These are phyloP conservation scores for Ophidiomyces ophidiicola DNA, from an alignment of 2,329 filamentous ascomycete species.

Conservation along the genomic window DNA sequence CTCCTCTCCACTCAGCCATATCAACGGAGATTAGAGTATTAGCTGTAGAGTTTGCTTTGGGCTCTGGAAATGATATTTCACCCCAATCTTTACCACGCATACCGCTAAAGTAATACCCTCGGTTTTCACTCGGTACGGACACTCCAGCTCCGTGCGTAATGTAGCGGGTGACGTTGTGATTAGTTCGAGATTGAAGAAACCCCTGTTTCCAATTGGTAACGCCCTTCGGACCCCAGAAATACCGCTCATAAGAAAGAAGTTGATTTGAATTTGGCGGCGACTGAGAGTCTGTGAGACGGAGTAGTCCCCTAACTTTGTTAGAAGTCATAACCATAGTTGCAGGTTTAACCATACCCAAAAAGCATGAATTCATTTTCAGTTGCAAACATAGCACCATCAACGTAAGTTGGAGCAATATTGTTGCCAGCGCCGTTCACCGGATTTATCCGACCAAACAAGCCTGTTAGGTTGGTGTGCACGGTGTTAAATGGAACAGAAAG, in stretches of 20 bases:
- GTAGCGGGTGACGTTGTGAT: conserved; percentile 45
- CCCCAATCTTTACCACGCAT: conserved; percentile 42
- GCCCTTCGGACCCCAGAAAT: conserved; percentile 40
- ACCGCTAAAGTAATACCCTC: conserved; percentile 60
- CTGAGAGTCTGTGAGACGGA: conserved; percentile 27
- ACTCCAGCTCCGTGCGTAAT: conserved; percentile 52
- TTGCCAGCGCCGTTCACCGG: conserved; percentile 37
- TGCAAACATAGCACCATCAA: conserved; percentile 52
- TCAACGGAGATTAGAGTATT: conserved; percentile 50
- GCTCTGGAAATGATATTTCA: conserved; percentile 32
- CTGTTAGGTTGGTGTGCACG: conserved; percentile 40
- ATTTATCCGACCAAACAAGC: conserved; percentile 41
- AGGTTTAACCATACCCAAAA: conserved; percentile 40
- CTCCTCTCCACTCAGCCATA: conserved; percentile 38
- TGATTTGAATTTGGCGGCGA: conserved; percentile 33
- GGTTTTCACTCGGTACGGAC: conserved; percentile 56
- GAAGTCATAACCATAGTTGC: not conserved
- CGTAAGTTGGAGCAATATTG: conserved; percentile 44
- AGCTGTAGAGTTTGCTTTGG: conserved; percentile 35
- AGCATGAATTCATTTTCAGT: conserved; percentile 53
- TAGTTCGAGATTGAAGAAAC: conserved; percentile 35
- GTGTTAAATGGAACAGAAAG: conserved; percentile 46
- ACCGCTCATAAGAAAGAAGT: conserved; percentile 42
- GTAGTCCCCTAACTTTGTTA: conserved; percentile 34
- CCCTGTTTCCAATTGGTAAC: conserved; percentile 32